phyloP scores from a whole-genome alignment of 495 filamentous ascomycete genomes.

The Aspergillus sclerotioniger region DNA sequence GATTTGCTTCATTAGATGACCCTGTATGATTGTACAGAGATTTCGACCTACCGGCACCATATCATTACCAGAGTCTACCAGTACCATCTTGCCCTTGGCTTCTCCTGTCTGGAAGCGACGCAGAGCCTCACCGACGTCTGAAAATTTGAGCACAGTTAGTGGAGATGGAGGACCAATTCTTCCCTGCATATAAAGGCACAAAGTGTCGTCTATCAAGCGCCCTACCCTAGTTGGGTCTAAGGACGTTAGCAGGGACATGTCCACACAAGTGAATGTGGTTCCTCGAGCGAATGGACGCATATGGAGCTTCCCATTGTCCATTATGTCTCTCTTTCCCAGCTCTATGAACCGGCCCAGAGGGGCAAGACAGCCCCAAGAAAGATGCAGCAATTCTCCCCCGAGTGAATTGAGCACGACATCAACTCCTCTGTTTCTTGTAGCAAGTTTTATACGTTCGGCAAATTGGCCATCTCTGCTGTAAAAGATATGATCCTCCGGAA shows the following conservation, averaged over 20 bases:
- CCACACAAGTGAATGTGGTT: slow-evolving; percentile 1
- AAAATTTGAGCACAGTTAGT: too few species aligned
- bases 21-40: too few species aligned
- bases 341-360: slow-evolving; percentile 1
- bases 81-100: too few species aligned
- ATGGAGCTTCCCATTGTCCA: background rate
- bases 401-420: slow-evolving; percentile 64
- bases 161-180: too few species aligned
- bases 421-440: slow-evolving; percentile 54
- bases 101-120: too few species aligned
- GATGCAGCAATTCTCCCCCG: slow-evolving; percentile 37
- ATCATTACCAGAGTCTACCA: too few species aligned
- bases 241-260: background rate
- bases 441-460: slow-evolving; percentile 41
- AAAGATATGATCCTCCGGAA: slow-evolving; percentile 40
- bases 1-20: too few species aligned
- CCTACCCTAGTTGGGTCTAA: too few species aligned
- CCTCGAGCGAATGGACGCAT: slow-evolving; percentile 2
- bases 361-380: slow-evolving; percentile 39
- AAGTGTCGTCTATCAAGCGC: too few species aligned
- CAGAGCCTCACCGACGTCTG: too few species aligned
- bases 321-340: slow-evolving; percentile 10
- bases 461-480: slow-evolving; percentile 48
- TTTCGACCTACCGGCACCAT: too few species aligned
- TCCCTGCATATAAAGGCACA: too few species aligned